Base-by-base conservation (phyloP, 257 asterid species). In the Apocynum venetum region DNA sequence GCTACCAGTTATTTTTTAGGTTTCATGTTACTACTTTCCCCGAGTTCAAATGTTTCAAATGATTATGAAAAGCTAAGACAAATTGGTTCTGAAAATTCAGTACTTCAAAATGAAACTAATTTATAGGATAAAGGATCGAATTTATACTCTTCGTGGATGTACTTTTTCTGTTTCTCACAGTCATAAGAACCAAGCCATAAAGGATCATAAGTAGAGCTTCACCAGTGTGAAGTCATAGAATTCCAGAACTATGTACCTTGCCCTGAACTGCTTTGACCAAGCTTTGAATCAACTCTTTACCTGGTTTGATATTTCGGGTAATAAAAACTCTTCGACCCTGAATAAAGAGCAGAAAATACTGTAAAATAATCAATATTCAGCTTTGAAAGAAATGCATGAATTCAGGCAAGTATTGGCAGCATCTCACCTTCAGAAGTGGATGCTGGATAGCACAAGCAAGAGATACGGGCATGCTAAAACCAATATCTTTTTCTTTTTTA, bases 401-500 rank as follows among this genome's bases (percentile, higher is more conserved):
- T 3, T 71, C 9, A 73, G 82, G 53, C 51, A 69, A 7, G 4
- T 46, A 20, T 49, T 51, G 19, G 60, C 35, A 72, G 43, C 31
- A 51, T 46, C 43, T 84, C 81, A 93, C 97, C 93, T 85, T 84
- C 72, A 93, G 82, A 82, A 93, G 95, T 71, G 92, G 96, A 74
- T 56, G 83, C 68, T 84, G 87, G 76, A 86, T 76, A 47, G 97
- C 93, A 82, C 80, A 88, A 75, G 81, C 80, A 73, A 93, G 93
- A 2, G 98, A 82, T 71, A 76, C 78, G 14, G 87, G 86, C 94
- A 91, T 85, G 83, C 80, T 87, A 84, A 91, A 93, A 63, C 96
- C 90, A 69, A 89, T 78, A 85, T 89, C 91, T 78, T 82, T 93
- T 88, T 93, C 98, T 88, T 85, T 93, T 82, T 84, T 88, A 80